Conservation (phyloP, 768 basidiomycete genomes). For the Tubosaeta sp. region DNA sequence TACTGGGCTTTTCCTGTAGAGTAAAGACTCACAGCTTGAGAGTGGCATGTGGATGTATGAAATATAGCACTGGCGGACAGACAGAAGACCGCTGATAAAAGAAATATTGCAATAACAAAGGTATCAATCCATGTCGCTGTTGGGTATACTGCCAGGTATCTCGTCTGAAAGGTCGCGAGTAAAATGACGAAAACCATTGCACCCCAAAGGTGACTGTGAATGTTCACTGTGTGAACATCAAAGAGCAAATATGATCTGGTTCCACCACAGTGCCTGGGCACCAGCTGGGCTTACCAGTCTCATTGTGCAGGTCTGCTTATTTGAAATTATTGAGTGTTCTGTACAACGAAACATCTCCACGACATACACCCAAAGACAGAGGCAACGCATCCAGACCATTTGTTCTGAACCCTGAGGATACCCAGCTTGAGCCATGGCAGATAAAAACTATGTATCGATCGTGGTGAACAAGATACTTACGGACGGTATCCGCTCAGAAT, state of each 20-base stretch:
- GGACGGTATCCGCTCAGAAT: slow-evolving; percentile 67
- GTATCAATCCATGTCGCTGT: slow-evolving; percentile 59
- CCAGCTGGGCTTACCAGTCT: slow-evolving; percentile 48
- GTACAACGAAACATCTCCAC: background rate
- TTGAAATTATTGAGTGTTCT: slow-evolving; percentile 15
- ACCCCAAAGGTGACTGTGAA: slow-evolving; percentile 77
- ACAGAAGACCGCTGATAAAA: slow-evolving; percentile 70
- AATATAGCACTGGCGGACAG: slow-evolving; percentile 66
- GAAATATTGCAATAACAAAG: slow-evolving; percentile 58
- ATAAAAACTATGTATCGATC: slow-evolving; percentile 6
- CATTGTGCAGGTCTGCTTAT: slow-evolving; percentile 67
- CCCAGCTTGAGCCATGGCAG: background rate
- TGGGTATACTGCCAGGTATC: slow-evolving; percentile 48
- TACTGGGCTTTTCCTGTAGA: background rate
- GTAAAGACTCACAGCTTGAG: slow-evolving; percentile 47
- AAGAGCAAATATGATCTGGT: slow-evolving; percentile 4
- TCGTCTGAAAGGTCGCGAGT: slow-evolving; percentile 48
- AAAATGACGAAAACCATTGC: slow-evolving; percentile 58
- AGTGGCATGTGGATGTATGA: slow-evolving; percentile 74
- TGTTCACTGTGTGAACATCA: slow-evolving; percentile 58
- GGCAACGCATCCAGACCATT: slow-evolving; percentile 56
- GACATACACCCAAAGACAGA: slow-evolving; percentile 68
- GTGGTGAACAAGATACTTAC: slow-evolving; percentile 34
- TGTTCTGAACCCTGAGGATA: slow-evolving; percentile 47
- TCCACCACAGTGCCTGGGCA: slow-evolving; percentile 1